A percentile compares a stretch with the other conserved stretches of the same genome.
These are phyloP conservation scores for Parathielavia appendiculata DNA, from an alignment of 495 filamentous ascomycete genomes.

Conservation along the genomic window DNA sequence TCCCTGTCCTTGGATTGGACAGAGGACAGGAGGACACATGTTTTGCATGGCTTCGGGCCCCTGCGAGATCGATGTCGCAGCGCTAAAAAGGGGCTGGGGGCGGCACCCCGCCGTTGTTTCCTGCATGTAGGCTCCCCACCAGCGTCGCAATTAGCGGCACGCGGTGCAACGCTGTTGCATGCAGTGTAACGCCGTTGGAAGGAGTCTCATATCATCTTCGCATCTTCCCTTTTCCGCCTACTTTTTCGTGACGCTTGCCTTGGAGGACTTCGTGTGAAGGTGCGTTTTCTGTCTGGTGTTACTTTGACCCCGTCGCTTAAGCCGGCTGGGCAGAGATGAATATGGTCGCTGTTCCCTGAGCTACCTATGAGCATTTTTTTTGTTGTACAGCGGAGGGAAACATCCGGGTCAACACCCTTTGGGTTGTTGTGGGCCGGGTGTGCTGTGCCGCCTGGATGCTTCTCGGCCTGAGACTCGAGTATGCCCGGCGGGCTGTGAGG, in stretches of 20 bases:
- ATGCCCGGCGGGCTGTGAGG: background rate
- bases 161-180: background rate
- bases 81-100: background rate
- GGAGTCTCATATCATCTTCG: conserved; percentile 1
- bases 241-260: no score
- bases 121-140: conserved; percentile 4
- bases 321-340: background rate
- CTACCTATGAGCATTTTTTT: background rate
- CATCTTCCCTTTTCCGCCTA: background rate
- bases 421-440: no score
- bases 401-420: background rate
- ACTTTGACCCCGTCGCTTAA: no score
- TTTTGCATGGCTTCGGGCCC: background rate
- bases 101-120: background rate
- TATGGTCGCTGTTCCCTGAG: background rate
- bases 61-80: conserved; percentile 3
- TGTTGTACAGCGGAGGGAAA: background rate
- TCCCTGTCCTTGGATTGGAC: background rate
- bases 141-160: background rate
- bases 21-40: background rate
- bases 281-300: background rate
- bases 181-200: conserved; percentile 5
- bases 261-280: no score
- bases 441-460: background rate
- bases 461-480: background rate